phyloP scores from a whole-genome alignment of 768 basidiomycete genomes.

The Podaxis sp. region DNA sequence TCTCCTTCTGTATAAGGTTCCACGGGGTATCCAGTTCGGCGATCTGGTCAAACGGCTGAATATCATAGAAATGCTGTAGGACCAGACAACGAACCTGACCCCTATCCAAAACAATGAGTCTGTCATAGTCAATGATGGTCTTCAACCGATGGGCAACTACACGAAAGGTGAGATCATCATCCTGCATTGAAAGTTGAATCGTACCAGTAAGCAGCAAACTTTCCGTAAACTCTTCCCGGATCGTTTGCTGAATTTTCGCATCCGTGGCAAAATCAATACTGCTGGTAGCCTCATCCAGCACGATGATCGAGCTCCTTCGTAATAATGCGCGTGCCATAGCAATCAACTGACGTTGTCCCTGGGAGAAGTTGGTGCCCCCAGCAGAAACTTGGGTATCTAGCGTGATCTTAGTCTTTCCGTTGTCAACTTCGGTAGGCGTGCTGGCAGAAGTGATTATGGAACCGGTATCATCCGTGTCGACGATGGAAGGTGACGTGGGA shows the following conservation, averaged over 20 bases:
- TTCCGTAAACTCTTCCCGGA: conserved; percentile 79
- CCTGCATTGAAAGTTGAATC: conserved; percentile 20
- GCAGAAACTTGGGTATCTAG: conserved; percentile 81
- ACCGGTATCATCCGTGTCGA: conserved; percentile 21
- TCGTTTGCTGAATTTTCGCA: conserved; percentile 85
- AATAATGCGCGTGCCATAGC: conserved; percentile 86
- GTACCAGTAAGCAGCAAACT: conserved; percentile 72
- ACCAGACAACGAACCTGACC: conserved; percentile 39
- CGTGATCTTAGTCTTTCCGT: conserved; percentile 51
- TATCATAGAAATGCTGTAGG: background rate
- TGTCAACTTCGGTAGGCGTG: conserved; percentile 53
- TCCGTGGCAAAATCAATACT: conserved; percentile 89
- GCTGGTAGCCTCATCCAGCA: conserved; percentile 82
- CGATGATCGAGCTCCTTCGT: conserved; percentile 68
- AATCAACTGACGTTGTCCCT: conserved; percentile 87
- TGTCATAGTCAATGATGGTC: conserved; percentile 81
- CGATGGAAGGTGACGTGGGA: background rate
- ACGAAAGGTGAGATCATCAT: conserved; percentile 2
- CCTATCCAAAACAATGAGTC: conserved; percentile 76
- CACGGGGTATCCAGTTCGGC: conserved; percentile 73
- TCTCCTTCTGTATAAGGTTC: conserved; percentile 60
- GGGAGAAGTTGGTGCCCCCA: conserved; percentile 89
- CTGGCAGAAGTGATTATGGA: conserved; percentile 39
- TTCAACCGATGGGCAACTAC: conserved; percentile 74
- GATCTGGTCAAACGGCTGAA: conserved; percentile 30